Conservation (phyloP, 495 filamentous ascomycete genomes). For the Penicillium maclennaniae region DNA sequence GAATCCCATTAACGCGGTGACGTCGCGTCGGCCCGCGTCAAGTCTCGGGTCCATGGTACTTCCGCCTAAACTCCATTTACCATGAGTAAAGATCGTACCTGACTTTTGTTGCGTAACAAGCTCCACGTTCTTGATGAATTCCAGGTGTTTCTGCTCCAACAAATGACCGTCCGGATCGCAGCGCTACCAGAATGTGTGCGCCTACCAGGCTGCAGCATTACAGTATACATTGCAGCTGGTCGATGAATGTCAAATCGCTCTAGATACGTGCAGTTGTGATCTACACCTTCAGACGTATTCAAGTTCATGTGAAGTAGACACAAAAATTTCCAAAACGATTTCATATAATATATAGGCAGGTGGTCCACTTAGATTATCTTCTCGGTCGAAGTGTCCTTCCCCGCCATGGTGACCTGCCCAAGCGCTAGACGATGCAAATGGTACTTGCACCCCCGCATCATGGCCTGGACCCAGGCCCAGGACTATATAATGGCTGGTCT, state of each 20-base stretch:
- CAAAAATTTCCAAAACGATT: too few relatives aligned
- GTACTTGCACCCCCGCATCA: neutral
- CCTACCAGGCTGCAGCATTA: neutral
- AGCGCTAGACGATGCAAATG: neutral
- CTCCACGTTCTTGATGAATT: too few relatives aligned
- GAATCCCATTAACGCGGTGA: slow-evolving; percentile 23
- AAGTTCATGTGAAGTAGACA: too few relatives aligned
- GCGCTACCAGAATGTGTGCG: neutral
- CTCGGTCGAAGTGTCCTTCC: neutral
- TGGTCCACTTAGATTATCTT: too few relatives aligned
- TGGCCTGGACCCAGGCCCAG: neutral
- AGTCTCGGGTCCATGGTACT: neutral
- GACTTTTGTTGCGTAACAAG: too few relatives aligned
- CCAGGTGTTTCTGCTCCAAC: too few relatives aligned
- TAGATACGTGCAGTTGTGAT: too few relatives aligned
- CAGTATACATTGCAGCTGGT: neutral
- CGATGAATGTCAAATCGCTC: too few relatives aligned
- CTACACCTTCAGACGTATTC: too few relatives aligned
- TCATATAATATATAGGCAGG: too few relatives aligned
- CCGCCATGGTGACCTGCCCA: neutral
- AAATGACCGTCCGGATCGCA: neutral
- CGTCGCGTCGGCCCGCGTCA: slow-evolving; percentile 12
- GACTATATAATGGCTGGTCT: neutral
- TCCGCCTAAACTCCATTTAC: neutral
- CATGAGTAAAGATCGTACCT: neutral